Percentiles rank a stretch among this genome's conserved stretches.
Evolutionary conservation across 1,139 yeast species (phyloP).

Genomic region (Pichia sorboxylosa): DNA sequence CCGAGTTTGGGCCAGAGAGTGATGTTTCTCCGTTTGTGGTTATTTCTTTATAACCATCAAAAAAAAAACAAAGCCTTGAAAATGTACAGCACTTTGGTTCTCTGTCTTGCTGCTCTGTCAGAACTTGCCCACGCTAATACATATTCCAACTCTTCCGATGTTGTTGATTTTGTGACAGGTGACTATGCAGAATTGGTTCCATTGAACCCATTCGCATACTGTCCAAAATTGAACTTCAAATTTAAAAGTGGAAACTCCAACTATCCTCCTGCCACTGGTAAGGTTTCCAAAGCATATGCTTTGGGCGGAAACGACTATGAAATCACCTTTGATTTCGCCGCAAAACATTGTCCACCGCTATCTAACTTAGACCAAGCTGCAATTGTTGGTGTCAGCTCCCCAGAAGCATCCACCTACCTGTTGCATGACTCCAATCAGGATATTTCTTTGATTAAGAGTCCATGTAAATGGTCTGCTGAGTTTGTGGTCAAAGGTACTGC

Average conservation of each 20-base stretch:
- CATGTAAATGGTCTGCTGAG: constrained; percentile 17
- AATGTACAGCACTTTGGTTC: constrained; percentile 3
- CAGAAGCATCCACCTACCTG: constrained; percentile 6
- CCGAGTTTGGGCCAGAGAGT: no score
- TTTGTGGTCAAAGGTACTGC: constrained; percentile 17
- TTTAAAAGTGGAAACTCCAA: constrained; percentile 10
- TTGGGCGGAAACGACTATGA: constrained; percentile 9
- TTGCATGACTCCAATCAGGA: constrained; percentile 16
- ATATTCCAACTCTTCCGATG: constrained; percentile 3
- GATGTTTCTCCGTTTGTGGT: no score
- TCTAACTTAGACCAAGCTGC: constrained; percentile 11
- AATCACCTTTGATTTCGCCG: constrained; percentile 7
- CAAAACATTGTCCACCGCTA: constrained; percentile 7
- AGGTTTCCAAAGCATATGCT: constrained; percentile 4
- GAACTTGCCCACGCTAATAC: constrained; percentile 1
- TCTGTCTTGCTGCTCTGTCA: constrained; percentile 1
- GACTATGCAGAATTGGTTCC: constrained; percentile 1
- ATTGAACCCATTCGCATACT: constrained; percentile 7
- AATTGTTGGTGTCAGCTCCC: constrained; percentile 12
- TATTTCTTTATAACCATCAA: not conserved
- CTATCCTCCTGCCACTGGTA: constrained; percentile 10
- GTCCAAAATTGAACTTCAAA: constrained; percentile 18
- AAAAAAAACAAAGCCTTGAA: not conserved
- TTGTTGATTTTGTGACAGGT: constrained; percentile 8
- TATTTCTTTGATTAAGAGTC: constrained; percentile 13